Evolutionary conservation across 176 grass and related monocot species (phyloP), one percentile per base, ranked within the genome.

Genomic region (Aegilops sharonensis): DNA sequence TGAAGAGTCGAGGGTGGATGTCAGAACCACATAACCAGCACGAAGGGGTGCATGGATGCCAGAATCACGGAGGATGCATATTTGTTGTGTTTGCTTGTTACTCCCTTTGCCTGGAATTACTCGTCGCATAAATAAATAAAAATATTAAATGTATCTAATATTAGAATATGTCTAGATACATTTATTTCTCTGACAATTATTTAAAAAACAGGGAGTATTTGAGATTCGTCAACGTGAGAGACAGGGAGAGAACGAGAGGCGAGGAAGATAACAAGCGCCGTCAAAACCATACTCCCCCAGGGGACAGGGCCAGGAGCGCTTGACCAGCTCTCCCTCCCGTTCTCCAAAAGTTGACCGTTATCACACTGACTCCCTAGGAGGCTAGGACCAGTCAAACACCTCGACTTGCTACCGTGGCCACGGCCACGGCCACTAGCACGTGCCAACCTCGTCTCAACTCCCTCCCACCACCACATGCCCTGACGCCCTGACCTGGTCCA

Each of bases 301-400:
- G 31, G 31, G 31, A 25, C 78, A 15, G 12, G 12, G 12, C 43
- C 59, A 56, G 52, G 60, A 45, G 78, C 60, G n/a, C 15, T 45
- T 73, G 50, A 43, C 54, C 60, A 3, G 9, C 4, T 31, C 3
- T 4, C 20, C 54, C 3, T 4, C 20, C 54, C 54, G 18, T 21
- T 20, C 54, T 59, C 54, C 6, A 9, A 59, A 59, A 59, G 54
- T 21, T 59, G 54, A 59, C 54, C 54, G 54, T 20, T 57, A 21
- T 57, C 54, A 3, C 18, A 8, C 54, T 1, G 1, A 6, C 52
- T 57, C 52, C 52, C 52, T 2, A 57, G 31, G 61, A 39, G 27
- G 27, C 27, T 27, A 27, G 5, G 40, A 67, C 84, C n/a, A 30
- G 75, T 78, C 75, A 85, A 85, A 78, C 83, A 25, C 8, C 29